phyloP scores from a whole-genome alignment of 2,329 filamentous ascomycete genomes.

The Fusarium domesticum region DNA sequence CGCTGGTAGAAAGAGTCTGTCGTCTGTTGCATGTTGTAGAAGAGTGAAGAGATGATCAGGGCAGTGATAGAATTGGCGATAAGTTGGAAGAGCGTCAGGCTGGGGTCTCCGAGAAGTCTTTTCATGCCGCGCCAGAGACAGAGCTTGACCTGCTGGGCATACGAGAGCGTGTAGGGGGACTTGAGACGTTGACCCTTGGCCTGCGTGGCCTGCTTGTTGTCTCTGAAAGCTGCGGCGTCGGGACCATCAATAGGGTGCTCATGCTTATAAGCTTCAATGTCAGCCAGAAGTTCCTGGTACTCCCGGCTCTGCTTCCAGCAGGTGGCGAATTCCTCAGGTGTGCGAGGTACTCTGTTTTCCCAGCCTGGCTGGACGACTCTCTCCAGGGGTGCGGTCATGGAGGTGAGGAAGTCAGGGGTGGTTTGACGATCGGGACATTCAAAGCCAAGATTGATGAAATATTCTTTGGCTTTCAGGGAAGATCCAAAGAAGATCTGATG shows the following conservation, averaged over 20 bases:
- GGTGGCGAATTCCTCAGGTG: constrained; percentile 39
- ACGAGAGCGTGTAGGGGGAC: constrained; percentile 48
- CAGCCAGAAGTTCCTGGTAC: constrained; percentile 13
- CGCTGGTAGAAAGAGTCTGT: constrained; percentile 27
- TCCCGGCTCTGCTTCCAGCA: constrained; percentile 33
- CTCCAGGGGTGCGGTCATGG: constrained; percentile 43
- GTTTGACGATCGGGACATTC: constrained; percentile 61
- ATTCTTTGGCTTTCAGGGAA: constrained; percentile 53
- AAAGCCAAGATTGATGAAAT: constrained; percentile 62
- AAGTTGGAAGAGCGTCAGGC: constrained; percentile 12
- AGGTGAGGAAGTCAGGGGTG: constrained; percentile 63
- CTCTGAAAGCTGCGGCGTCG: constrained; percentile 25
- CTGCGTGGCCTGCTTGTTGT: constrained; percentile 27
- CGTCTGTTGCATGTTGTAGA: constrained; percentile 18
- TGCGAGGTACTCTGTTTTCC: constrained; percentile 35
- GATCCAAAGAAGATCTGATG: constrained; percentile 65
- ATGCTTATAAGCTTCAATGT: constrained; percentile 35
- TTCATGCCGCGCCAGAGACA: constrained; percentile 42
- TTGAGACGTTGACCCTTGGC: constrained; percentile 40
- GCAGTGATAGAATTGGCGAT: constrained; percentile 9
- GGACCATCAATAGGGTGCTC: constrained; percentile 25
- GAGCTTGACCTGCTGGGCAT: constrained; percentile 44
- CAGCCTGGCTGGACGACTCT: constrained; percentile 34
- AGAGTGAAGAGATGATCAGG: constrained; percentile 17
- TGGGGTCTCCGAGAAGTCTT: constrained; percentile 35